phyloP scores from a whole-genome alignment of 352 stramenopile genomes.

The Phytopythium boreale region DNA sequence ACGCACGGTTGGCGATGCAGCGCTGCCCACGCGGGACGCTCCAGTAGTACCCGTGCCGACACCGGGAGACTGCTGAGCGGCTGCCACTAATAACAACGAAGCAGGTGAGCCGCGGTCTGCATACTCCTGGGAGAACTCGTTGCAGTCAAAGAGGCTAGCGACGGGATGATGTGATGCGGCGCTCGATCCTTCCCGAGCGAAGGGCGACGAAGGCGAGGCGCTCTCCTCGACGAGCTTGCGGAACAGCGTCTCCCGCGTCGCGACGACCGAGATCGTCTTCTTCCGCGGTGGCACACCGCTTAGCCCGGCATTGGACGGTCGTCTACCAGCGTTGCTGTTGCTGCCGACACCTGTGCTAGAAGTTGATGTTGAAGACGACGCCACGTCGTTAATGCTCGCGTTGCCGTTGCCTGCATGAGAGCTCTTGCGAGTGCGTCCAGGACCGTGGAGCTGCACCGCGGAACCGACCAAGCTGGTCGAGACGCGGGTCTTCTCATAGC shows the following conservation, averaged over 20 bases:
- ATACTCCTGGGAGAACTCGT: slow-evolving; percentile 70
- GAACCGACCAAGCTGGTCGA: slow-evolving; percentile 8
- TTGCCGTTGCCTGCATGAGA: background rate
- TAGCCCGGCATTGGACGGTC: background rate
- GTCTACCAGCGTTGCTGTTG: background rate
- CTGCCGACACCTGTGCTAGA: background rate
- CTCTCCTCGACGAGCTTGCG: slow-evolving; percentile 35
- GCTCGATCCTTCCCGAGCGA: background rate
- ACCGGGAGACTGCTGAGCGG: background rate
- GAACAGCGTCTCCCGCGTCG: slow-evolving; percentile 7
- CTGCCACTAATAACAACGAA: background rate
- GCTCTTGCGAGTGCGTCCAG: slow-evolving; percentile 1
- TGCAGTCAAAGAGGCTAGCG: slow-evolving; percentile 25
- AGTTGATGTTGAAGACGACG: background rate
- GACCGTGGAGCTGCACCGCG: background rate
- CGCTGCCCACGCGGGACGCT: background rate
- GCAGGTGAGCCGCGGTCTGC: slow-evolving; percentile 35
- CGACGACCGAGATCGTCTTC: slow-evolving; percentile 2
- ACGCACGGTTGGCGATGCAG: background rate
- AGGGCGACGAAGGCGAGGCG: slow-evolving; percentile 10
- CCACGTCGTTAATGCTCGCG: slow-evolving; percentile 10
- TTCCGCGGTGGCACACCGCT: background rate
- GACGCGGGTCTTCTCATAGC: slow-evolving; percentile 44
- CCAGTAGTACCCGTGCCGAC: background rate
- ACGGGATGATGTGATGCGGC: background rate